Percentiles rank a stretch among this genome's conserved stretches.
Evolutionary conservation across 805 yeast species (phyloP).

Genomic region (Yamadazyma takamatsuzukensis): DNA sequence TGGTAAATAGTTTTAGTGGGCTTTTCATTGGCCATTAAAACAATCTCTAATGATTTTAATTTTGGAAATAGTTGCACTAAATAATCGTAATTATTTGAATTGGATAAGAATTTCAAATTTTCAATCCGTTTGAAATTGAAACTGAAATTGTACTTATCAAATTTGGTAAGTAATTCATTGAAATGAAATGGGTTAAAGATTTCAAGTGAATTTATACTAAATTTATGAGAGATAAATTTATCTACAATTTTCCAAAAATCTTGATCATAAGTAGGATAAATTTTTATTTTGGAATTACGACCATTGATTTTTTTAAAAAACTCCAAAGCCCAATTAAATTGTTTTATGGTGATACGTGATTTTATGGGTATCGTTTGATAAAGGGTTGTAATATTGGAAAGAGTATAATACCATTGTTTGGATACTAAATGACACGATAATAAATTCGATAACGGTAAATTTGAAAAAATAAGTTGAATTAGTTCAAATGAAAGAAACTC

Average conservation of each 20-base stretch:
- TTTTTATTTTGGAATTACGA: conserved; percentile 15
- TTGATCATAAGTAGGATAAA: conserved; percentile 18
- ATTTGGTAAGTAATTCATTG: conserved; percentile 20
- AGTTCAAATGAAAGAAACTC: conserved; percentile 26
- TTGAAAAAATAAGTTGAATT: conserved; percentile 22
- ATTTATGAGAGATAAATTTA: conserved; percentile 18
- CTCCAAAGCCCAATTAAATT: conserved; percentile 26
- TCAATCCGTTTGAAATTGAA: conserved; percentile 18
- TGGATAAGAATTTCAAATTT: conserved; percentile 17
- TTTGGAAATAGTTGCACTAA: conserved; percentile 6
- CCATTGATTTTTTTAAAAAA: conserved; percentile 22
- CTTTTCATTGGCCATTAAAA: neutral
- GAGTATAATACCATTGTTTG: conserved; percentile 27
- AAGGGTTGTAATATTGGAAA: conserved; percentile 23
- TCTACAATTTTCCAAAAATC: conserved; percentile 28
- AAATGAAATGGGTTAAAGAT: conserved; percentile 24
- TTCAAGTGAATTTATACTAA: conserved; percentile 22
- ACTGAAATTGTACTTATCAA: conserved; percentile 26
- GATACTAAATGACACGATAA: conserved; percentile 31
- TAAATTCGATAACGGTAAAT: conserved; percentile 18
- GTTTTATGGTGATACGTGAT: conserved; percentile 21
- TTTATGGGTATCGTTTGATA: conserved; percentile 22
- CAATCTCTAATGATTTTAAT: conserved; percentile 6
- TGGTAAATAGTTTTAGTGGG: neutral
- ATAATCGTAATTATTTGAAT: conserved; percentile 2